Evolutionary conservation across 495 filamentous ascomycete species (phyloP).

Genomic region (Tuber indicum): DNA sequence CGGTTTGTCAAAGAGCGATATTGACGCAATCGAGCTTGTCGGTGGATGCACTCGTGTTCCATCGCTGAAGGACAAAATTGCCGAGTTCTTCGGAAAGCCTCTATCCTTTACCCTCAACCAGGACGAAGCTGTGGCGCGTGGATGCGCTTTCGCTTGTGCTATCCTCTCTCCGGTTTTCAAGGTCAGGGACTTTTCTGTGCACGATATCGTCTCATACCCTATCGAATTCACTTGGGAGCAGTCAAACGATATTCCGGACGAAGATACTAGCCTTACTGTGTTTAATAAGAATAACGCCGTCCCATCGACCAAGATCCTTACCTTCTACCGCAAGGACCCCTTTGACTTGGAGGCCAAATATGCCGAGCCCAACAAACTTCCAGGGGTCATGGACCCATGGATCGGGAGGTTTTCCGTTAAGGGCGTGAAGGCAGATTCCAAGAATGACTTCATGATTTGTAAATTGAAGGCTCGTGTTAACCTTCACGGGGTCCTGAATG

Average conservation of each 20-base stretch:
- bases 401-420: slow-evolving; percentile 95
- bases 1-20: slow-evolving; percentile 80
- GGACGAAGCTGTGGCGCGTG: slow-evolving; percentile 93
- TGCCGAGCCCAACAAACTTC: slow-evolving; percentile 76
- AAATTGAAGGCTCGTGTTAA: slow-evolving; percentile 98
- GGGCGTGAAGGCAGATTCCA: slow-evolving; percentile 73
- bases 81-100: slow-evolving; percentile 80
- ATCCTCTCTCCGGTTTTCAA: slow-evolving; percentile 97
- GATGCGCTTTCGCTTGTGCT: slow-evolving; percentile 95
- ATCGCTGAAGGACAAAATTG: slow-evolving; percentile 80
- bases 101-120: slow-evolving; percentile 97
- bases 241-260: slow-evolving; percentile 94
- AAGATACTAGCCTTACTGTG: slow-evolving; percentile 94
- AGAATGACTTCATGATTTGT: slow-evolving; percentile 97
- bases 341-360: slow-evolving; percentile 97
- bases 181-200: slow-evolving; percentile 93
- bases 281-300: slow-evolving; percentile 97
- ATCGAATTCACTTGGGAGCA: slow-evolving; percentile 99
- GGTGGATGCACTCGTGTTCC: slow-evolving; percentile 95
- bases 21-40: slow-evolving; percentile 88
- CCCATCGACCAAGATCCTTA: slow-evolving; percentile 98
- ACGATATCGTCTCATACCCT: slow-evolving; percentile 95
- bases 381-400: slow-evolving; percentile 86
- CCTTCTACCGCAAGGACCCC: slow-evolving; percentile 96
- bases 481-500: slow-evolving; percentile 90